Evolutionary conservation across 78 protist genomes (phyloP), one percentile per base, ranked within the genome.

Genomic region (Tieghemostelium lacteum): DNA sequence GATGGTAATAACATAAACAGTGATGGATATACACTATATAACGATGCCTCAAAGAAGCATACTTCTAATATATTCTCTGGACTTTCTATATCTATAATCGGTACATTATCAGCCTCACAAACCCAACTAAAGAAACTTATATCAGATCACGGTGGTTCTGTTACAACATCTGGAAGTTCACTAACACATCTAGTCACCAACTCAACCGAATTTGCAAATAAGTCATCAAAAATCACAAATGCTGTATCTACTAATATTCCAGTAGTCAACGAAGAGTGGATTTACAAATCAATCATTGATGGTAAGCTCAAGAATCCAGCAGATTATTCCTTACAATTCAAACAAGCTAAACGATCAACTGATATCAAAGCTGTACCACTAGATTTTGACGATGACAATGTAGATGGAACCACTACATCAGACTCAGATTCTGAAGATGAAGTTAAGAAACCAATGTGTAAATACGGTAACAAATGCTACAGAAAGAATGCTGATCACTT

Each of bases 401-500:
- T 20, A 17, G 45, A 6, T 42, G n/a, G 2, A 12, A 7, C 34
- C 55, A 29, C 55, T 4, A 29, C 52, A 1, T 29, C 60, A 17
- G 52, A 45, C 52, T 45, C 52, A 14, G 52, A 45, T 45, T 10
- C 52, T 14, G 10, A 45, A 45, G n/a, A 45, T 14, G 10, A 45
- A 45, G 52, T 14, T 45, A 6, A 6, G 10, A 45, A 45, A 45
- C 52, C 52, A 45, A 45, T 45, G 52, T 83, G 91, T 33, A 83
- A 83, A 45, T 83, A 83, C 39, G 91, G 80, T 58, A 69, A 49
- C 20, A 37, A 52, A 16, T 83, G 91, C 37, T 83, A 58, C n/a
- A 42, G 91, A 39, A 83, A 83, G 52, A 67, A 71, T 33, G 70
- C 73, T 12, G 70, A 69, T 24, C 91, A 83, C 45, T 83, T 83